Percentiles rank a stretch among this genome's conserved stretches.
These are phyloP conservation scores for Spiraea crenata DNA, from an alignment of 331 rosid species.

Conservation along the genomic window DNA sequence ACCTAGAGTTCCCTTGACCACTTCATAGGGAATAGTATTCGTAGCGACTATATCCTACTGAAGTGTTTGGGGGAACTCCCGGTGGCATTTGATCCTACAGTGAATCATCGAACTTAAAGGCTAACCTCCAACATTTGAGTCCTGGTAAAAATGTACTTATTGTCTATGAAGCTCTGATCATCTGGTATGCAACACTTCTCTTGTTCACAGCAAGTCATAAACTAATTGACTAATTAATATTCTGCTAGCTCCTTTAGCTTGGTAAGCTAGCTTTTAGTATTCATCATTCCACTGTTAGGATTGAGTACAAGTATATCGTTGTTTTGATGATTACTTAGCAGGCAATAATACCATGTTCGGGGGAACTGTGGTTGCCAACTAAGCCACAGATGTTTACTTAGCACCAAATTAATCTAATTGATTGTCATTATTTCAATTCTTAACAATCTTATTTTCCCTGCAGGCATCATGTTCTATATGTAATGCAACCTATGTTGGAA, in stretches of 20 bases:
- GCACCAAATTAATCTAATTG: neutral
- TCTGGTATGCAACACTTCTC: no score
- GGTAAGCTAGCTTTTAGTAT: no score
- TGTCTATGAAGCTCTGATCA: neutral
- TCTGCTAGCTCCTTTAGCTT: no score
- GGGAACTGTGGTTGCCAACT: conserved; percentile 30
- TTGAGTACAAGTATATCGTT: no score
- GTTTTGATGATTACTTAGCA: no score
- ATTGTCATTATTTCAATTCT: neutral
- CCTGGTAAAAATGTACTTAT: neutral
- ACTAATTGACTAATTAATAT: no score
- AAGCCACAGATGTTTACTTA: neutral
- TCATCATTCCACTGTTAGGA: no score
- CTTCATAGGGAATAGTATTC: conserved; percentile 18
- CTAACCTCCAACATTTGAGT: neutral
- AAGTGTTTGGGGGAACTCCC: conserved; percentile 31
- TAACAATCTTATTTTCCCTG: no score
- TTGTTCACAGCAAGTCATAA: no score
- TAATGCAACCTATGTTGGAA: no score
- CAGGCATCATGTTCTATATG: neutral
- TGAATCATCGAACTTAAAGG: neutral
- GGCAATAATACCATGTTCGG: conserved; percentile 29
- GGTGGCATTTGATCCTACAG: conserved; percentile 8
- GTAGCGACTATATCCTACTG: neutral
- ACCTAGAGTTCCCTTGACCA: conserved; percentile 38